Percentiles rank a stretch among this genome's conserved stretches.
phyloP scores from a whole-genome alignment of 2,329 filamentous ascomycete genomes.

The Pseudohalonectria lignicola region DNA sequence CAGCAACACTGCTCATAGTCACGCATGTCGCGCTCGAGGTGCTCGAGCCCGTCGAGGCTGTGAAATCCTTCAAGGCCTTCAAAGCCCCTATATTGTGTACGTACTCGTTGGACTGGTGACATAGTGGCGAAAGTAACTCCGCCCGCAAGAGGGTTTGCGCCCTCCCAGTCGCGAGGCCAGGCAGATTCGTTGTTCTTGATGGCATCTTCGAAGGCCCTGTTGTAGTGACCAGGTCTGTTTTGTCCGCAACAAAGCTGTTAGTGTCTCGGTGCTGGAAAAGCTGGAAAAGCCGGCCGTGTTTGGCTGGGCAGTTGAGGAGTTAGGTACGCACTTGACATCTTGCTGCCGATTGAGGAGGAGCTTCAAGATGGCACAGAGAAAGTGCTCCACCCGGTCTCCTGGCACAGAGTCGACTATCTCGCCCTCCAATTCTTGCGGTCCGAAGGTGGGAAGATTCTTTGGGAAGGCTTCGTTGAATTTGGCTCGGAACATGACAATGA shows the following conservation, averaged over 20 bases:
- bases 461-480: constrained; percentile 87
- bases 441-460: constrained; percentile 77
- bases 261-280: no score
- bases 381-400: constrained; percentile 73
- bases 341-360: constrained; percentile 95
- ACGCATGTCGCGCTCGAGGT: no score
- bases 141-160: constrained; percentile 69
- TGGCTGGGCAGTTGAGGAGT: no score
- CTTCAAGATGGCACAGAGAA: constrained; percentile 81
- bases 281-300: no score
- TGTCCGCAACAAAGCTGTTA: no score
- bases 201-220: constrained; percentile 87
- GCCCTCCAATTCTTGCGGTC: constrained; percentile 87
- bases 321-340: constrained; percentile 96
- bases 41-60: neutral
- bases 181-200: constrained; percentile 74
- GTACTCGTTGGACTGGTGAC: constrained; percentile 70
- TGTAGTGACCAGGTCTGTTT: constrained; percentile 77
- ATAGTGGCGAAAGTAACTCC: constrained; percentile 74
- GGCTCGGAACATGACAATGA: constrained; percentile 95
- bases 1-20: no score
- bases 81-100: no score
- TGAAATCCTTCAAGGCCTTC: no score
- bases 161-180: constrained; percentile 79
- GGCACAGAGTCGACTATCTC: constrained; percentile 70